Base-by-base conservation (phyloP, 768 basidiomycete genomes). In the Rhizopogon vinicolor region DNA sequence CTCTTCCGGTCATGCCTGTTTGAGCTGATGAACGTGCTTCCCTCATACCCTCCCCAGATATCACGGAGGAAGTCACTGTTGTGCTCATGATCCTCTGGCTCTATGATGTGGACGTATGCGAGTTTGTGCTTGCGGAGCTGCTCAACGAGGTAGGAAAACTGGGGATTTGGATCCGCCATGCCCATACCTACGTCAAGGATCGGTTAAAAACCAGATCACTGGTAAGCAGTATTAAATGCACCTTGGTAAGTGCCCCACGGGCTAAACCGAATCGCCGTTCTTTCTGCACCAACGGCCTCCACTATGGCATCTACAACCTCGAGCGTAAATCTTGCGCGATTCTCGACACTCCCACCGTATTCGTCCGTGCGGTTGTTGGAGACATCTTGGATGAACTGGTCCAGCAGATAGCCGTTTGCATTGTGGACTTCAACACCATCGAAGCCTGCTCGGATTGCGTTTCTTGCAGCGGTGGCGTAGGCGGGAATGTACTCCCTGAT, bases 341-440 rank as follows among this genome's bases (percentile, higher is more conserved):
- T 81, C 64, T 86, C 80, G 29, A 88, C 68, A 42, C 77, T 78
- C 2, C 89, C 89, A 0, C 89, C 89, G 65, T 86, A 91, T 44
- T 76, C 70, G 63, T 89, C 87, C 7, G 77, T 81, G 14, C 86
- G 76, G 5, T 75, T 62, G 66, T 89, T 88, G 37, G 72, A 72
- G n/a, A 73, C 63, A 28, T 78, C 72, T 60, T 86, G 82, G 9
- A 84, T 56, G 73, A 89, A 87, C 63, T 88, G 84, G 61, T 88
- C 82, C 14, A 77, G 53, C 10, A 85, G 64, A 56, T 79, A 80
- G 0, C 75, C 74, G 56, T 77, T 75, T 54, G 72, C 74, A 53
- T 63, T 60, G 56, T 74, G 76, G 45, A 79, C 57, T 68, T 76
- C 78, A 53, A 80, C 67, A 2, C 77, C 79, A 55, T 79, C 78